Conservation (phyloP, 2,329 filamentous ascomycete genomes). For the Aspergillus eucalypticola region DNA sequence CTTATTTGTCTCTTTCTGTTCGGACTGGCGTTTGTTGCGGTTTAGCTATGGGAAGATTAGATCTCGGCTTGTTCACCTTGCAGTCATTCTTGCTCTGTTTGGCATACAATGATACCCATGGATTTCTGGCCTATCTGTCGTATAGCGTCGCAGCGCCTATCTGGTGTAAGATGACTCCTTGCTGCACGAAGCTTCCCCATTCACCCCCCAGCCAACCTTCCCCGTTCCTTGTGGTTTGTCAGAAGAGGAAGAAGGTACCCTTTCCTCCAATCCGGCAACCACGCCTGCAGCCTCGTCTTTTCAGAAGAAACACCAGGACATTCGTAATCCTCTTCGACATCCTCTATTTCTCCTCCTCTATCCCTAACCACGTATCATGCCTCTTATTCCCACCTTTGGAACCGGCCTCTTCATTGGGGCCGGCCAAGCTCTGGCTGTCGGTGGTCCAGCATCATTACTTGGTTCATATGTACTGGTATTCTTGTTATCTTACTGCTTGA, state of each 20-base stretch:
- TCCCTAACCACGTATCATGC: conserved; percentile 50
- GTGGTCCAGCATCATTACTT: conserved; percentile 54
- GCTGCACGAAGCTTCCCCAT: background rate
- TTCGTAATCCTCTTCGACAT: conserved; percentile 1
- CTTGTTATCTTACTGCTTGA: conserved; percentile 48
- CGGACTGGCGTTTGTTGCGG: conserved; percentile 1
- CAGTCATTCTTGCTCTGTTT: conserved; percentile 15
- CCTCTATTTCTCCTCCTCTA: conserved; percentile 38
- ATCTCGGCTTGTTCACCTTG: background rate
- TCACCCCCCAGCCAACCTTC: background rate
- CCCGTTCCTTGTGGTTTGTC: background rate
- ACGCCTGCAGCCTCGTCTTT: background rate
- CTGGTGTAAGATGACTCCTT: background rate
- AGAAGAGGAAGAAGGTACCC: background rate
- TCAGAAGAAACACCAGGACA: background rate
- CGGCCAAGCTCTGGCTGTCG: conserved; percentile 54
- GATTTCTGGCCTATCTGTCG: conserved; percentile 6
- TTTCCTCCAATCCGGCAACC: background rate
- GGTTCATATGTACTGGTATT: conserved; percentile 54
- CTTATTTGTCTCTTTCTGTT: background rate
- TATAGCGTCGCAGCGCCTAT: background rate
- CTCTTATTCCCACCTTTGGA: conserved; percentile 58
- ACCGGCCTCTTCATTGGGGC: conserved; percentile 58
- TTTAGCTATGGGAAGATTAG: background rate
- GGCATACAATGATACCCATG: conserved; percentile 27